Evolutionary conservation across 345 rosid species (phyloP).

Genomic region (Citrus trifoliata): DNA sequence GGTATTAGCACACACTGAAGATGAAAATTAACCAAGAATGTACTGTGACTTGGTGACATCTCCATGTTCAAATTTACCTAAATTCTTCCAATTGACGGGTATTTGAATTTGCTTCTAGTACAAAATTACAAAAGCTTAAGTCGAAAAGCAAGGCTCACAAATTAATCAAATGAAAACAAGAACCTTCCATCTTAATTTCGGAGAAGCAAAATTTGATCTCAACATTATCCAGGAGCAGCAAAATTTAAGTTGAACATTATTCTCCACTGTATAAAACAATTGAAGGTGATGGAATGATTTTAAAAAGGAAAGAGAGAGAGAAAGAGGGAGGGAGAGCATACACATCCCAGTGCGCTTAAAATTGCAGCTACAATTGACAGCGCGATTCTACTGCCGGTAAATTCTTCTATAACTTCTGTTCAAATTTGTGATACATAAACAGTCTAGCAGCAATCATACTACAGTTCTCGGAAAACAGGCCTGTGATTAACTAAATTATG

Average conservation of each 20-base stretch:
- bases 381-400: conserved; percentile 7
- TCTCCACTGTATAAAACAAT: background rate
- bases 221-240: background rate
- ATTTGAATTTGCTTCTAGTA: background rate
- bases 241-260: conserved; percentile 8
- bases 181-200: too few relatives aligned
- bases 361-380: conserved; percentile 11
- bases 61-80: background rate
- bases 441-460: conserved; percentile 23
- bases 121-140: background rate
- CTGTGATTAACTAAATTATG: conserved; percentile 23
- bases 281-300: background rate
- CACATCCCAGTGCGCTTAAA: conserved; percentile 3
- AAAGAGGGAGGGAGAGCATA: background rate
- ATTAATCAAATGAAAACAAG: background rate
- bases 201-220: background rate
- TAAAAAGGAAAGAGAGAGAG: background rate
- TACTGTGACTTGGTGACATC: background rate
- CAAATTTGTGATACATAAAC: conserved; percentile 8
- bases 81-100: background rate
- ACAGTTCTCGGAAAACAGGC: conserved; percentile 14
- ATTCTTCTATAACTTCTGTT: conserved; percentile 18
- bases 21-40: too few relatives aligned
- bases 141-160: background rate
- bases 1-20: too few relatives aligned